phyloP scores from a whole-genome alignment of 768 basidiomycete species.

The Lactarius quietus region DNA sequence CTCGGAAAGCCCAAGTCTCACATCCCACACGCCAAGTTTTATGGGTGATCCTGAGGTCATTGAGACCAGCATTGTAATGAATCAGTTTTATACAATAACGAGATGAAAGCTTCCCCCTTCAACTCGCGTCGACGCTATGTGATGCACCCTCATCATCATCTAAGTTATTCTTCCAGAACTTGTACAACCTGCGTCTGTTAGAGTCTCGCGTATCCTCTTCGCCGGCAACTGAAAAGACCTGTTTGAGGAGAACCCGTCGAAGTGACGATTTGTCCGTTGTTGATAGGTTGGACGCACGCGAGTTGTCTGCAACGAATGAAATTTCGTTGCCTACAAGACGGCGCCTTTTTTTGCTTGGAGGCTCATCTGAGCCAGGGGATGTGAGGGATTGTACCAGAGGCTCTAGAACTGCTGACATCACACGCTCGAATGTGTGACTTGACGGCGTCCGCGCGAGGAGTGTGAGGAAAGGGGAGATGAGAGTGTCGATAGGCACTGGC shows the following conservation, averaged over 20 bases:
- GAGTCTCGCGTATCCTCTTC: constrained; percentile 68
- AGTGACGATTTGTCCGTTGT: constrained; percentile 38
- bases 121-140: constrained; percentile 15
- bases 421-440: constrained; percentile 64
- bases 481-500: constrained; percentile 48
- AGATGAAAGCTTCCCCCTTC: neutral
- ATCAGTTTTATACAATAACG: neutral
- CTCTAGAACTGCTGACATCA: constrained; percentile 62
- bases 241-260: constrained; percentile 53
- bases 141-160: constrained; percentile 42
- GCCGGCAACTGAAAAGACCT: constrained; percentile 72
- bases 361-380: constrained; percentile 33
- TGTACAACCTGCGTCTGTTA: constrained; percentile 81
- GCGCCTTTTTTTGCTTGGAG: constrained; percentile 45
- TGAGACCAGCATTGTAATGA: neutral
- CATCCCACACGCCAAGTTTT: constrained; percentile 10
- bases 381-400: constrained; percentile 62
- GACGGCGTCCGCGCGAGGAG: constrained; percentile 68
- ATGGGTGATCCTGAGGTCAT: neutral
- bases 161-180: constrained; percentile 62
- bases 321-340: constrained; percentile 42
- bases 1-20: constrained; percentile 11
- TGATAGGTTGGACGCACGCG: constrained; percentile 45
- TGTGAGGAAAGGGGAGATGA: constrained; percentile 66
- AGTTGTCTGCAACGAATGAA: constrained; percentile 48